Conservation (phyloP, 495 filamentous ascomycete genomes). For the Penicillium parvum region DNA sequence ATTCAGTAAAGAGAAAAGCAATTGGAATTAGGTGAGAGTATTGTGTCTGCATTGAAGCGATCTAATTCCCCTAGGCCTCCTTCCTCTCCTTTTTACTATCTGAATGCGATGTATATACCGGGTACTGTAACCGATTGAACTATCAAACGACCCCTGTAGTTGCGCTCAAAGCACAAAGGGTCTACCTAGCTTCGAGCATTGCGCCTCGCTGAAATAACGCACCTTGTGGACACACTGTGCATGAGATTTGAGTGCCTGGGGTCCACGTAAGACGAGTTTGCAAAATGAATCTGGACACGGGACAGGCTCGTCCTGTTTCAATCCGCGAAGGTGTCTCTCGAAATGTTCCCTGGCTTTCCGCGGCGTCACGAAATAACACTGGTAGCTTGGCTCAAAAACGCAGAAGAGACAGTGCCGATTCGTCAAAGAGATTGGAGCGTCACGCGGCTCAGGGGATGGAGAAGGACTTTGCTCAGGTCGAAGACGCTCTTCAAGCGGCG, state of each 20-base stretch:
- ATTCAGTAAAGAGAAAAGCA: too few species aligned
- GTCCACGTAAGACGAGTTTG: conserved; percentile 2
- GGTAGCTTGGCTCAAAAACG: conserved; percentile 1
- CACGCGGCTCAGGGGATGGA: not conserved
- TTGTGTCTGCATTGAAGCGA: too few species aligned
- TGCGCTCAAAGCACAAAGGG: too few species aligned
- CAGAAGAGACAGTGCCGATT: conserved; percentile 5
- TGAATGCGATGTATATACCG: too few species aligned
- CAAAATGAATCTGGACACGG: conserved; percentile 1
- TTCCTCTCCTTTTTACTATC: too few species aligned
- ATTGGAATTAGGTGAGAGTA: too few species aligned
- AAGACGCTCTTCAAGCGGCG: not conserved
- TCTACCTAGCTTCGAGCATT: conserved; percentile 2
- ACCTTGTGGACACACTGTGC: conserved; percentile 2
- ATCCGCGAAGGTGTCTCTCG: conserved; percentile 1
- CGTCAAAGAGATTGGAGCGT: conserved; percentile 3
- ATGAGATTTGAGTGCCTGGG: conserved; percentile 1
- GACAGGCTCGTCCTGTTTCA: not conserved
- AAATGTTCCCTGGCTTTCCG: conserved; percentile 4
- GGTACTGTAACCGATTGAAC: too few species aligned
- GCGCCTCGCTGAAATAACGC: conserved; percentile 4
- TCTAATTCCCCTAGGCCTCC: too few species aligned
- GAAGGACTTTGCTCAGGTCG: not conserved
- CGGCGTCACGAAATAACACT: not conserved
- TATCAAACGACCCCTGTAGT: too few species aligned